phyloP scores from a whole-genome alignment of 176 grass and related monocot species.

The Musa acuminata region DNA sequence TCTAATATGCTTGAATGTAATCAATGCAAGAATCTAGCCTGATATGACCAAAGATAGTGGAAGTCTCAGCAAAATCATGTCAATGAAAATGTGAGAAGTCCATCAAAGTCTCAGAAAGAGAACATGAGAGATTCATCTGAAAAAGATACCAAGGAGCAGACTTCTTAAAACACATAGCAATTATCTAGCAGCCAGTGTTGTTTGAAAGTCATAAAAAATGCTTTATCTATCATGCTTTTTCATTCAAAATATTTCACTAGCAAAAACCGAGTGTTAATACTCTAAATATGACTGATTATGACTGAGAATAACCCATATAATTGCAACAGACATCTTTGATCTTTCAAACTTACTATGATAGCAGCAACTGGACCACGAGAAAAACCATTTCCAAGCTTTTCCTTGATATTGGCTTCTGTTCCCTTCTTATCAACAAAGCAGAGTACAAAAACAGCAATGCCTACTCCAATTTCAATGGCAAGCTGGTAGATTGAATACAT shows the following conservation, averaged over 20 bases:
- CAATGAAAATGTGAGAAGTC: too few species aligned
- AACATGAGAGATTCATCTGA: too few species aligned
- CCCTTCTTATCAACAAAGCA: conserved; percentile 71
- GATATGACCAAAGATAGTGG: too few species aligned
- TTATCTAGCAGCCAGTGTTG: too few species aligned
- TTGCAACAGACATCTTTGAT: background rate
- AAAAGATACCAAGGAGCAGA: too few species aligned
- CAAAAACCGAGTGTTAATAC: background rate
- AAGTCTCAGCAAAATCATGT: too few species aligned
- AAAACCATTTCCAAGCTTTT: conserved; percentile 92
- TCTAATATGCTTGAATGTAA: too few species aligned
- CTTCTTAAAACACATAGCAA: too few species aligned
- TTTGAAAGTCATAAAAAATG: too few species aligned
- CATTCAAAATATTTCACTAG: background rate
- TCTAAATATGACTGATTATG: background rate
- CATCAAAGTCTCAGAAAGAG: too few species aligned
- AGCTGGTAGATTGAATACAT: conserved; percentile 49
- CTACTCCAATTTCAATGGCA: conserved; percentile 79
- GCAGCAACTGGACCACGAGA: conserved; percentile 70
- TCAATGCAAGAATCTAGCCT: too few species aligned
- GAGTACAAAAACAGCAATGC: conserved; percentile 78
- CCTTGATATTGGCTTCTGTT: conserved; percentile 46
- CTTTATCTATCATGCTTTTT: too few species aligned
- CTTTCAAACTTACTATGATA: conserved; percentile 66
- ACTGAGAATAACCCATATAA: background rate